Evolutionary conservation across 176 grass and related monocot species (phyloP), one percentile per base, ranked within the genome.

Genomic region (Avena insularis): DNA sequence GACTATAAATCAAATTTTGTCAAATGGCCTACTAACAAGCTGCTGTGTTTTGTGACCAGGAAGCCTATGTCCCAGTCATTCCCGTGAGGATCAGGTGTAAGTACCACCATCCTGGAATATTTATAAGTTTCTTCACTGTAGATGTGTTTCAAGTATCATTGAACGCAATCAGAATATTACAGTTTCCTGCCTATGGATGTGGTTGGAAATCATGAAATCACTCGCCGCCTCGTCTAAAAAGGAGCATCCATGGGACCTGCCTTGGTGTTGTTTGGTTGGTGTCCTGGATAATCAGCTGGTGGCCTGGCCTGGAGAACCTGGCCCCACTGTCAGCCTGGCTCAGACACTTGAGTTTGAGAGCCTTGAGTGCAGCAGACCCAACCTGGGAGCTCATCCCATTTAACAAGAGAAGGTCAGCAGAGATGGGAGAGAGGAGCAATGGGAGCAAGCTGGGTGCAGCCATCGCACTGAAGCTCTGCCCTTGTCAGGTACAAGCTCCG

Each of bases 171-270:
- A 77, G 19, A 45, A 51, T n/a, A 68, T 51, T 33, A 36, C 71
- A 64, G 58, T 58, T 57, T 73, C 74, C 48, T 86, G 49, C 17
- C 65, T 20, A 29, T 48, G 48, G 83, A 43, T 36, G 35, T 27
- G 76, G 21, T 67, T 36, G 8, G 33, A 43, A 57, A 40, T 12
- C 45, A 27, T 65, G 8, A 71, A 89, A 83, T 64, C n/a, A 60
- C 17, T 20, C 1, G 23, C 15, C 23, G 14, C 71, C 13, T 75
- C 46, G 3, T 75, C 46, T 75, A 50, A 45, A 48, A 75, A 50
- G 14, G 72, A 75, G 21, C 21, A 51, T 51, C 72, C 47, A 75
- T 75, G 47, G 21, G 72, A 75, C 72, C 47, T 51, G 21, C 23
- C 1, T 75, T 15, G 21, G 23, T 10, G 13, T 15, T 75, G 23